A percentile compares a stretch with the other conserved stretches of the same genome.
These are phyloP conservation scores for Nicotiana benthamiana DNA, from an alignment of 257 asterid genomes.

Conservation along the genomic window DNA sequence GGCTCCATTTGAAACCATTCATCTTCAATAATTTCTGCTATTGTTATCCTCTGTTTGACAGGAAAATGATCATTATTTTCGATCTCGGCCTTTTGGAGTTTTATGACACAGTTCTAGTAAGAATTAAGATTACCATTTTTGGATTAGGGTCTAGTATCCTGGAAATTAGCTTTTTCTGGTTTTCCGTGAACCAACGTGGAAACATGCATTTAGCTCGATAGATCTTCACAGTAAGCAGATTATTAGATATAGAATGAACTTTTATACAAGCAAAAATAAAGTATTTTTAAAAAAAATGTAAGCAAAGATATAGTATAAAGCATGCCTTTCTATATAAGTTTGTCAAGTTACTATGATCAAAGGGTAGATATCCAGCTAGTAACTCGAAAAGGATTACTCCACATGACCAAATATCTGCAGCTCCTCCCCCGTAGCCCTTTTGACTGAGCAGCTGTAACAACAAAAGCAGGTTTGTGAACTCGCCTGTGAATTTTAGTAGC, in stretches of 20 bases:
- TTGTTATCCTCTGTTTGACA: conserved; percentile 17
- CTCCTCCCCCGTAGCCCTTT: conserved; percentile 22
- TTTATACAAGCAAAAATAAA: not conserved
- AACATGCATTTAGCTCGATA: conserved; percentile 18
- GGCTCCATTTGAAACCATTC: conserved; percentile 23
- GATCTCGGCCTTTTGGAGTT: not conserved
- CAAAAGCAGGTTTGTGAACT: not conserved
- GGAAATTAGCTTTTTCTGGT: conserved; percentile 17
- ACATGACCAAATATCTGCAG: conserved; percentile 30
- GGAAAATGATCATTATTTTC: not conserved
- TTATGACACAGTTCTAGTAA: not conserved
- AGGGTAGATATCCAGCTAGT: conserved; percentile 24
- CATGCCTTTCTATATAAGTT: conserved; percentile 22
- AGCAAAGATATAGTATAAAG: no score
- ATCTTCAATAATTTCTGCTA: conserved; percentile 16
- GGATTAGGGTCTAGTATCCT: conserved; percentile 22
- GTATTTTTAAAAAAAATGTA: no score
- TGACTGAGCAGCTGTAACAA: conserved; percentile 11
- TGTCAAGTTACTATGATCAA: conserved; percentile 16
- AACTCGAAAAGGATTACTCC: conserved; percentile 27
- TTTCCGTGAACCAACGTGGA: conserved; percentile 21
- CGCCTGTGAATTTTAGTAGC: no score
- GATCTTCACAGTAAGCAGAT: conserved; percentile 9
- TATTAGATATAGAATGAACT: not conserved
- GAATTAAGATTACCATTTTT: conserved; percentile 2